Base-by-base conservation (phyloP, 768 basidiomycete species). In the Russula vinacea region DNA sequence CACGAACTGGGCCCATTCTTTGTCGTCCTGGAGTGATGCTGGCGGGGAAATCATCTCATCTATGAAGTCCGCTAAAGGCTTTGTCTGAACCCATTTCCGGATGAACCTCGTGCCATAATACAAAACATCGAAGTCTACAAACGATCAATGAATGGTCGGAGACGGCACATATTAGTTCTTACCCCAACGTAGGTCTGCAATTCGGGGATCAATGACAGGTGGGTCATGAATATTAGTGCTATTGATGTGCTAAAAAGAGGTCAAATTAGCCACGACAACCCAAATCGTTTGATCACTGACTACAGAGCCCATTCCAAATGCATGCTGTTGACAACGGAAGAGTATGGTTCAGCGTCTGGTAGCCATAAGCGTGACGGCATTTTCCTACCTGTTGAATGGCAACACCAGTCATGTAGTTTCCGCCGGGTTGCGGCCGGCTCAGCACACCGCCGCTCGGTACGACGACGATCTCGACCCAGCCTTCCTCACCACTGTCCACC, bases 401-500 rank as follows among this genome's bases (percentile, higher is more conserved):
- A n/a, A 67, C 64, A 10, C n/a, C 66, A 26, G 66, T 67, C 58
- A 65, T 24, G 19, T 61, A 65, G 49, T 56, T 61, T 42, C 53
- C 51, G 24, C 66, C 66, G 22, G 58, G 45, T 26, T 16, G 40
- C 33, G 66, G 56, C 3, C 64, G n/a, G 26, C 66, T 58, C 9
- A 61, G 44, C 37, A 67, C 59, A 14, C 59, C 64, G 10, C 66
- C 66, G 29, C 64, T 56, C 22, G 66, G 66, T 33, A 65, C 66
- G 44, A 66, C 58, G 33, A 67, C 64, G 13, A 61, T 61, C 45
- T 67, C 64, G 32, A 65, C 44, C 64, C 66, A 66, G 22, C 66
- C 66, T 52, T 60, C 66, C 44, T 67, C 59, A 29, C 66, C 66
- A 14, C 45, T 40, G 22, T 67, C 66, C 17, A 67, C 66, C 14